Percentiles rank a stretch among this genome's conserved stretches.
Evolutionary conservation across 257 asterid genomes (phyloP).

Genomic region (Ajuga chamaepitys): DNA sequence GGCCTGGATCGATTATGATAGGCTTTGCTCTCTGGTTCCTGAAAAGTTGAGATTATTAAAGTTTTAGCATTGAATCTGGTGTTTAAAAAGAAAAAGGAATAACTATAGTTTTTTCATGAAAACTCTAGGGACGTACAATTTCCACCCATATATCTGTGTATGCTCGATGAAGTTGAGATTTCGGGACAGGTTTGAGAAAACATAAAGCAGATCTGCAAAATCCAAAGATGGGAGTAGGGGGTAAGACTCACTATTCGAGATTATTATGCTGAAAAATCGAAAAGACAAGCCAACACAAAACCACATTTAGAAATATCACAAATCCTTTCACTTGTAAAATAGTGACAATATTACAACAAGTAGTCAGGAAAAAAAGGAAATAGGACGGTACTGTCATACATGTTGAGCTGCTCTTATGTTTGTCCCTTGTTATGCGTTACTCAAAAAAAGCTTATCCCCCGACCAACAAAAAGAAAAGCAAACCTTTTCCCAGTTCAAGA

Average conservation of each 20-base stretch:
- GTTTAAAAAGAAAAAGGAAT: background rate
- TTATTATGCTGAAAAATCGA: background rate
- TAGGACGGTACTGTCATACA: background rate
- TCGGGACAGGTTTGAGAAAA: constrained; percentile 77
- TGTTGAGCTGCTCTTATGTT: background rate
- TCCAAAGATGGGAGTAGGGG: background rate
- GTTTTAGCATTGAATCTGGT: background rate
- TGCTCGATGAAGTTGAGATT: constrained; percentile 89
- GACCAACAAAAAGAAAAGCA: too few species aligned
- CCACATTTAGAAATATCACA: background rate
- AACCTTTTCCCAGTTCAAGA: background rate
- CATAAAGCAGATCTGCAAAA: constrained; percentile 83
- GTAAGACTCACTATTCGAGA: background rate
- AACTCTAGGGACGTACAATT: constrained; percentile 56
- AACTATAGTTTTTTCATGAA: background rate
- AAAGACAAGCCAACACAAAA: background rate
- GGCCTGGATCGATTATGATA: constrained; percentile 89
- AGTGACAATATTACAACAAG: background rate
- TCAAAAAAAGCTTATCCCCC: background rate
- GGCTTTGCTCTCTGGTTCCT: constrained; percentile 97
- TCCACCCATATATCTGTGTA: constrained; percentile 85
- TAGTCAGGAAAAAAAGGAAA: constrained; percentile 3
- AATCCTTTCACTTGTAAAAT: background rate
- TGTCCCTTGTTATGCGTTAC: background rate
- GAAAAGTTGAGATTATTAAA: constrained; percentile 15